phyloP scores from a whole-genome alignment of 169 alveolate species.

The Plasmodium knowlesi region DNA sequence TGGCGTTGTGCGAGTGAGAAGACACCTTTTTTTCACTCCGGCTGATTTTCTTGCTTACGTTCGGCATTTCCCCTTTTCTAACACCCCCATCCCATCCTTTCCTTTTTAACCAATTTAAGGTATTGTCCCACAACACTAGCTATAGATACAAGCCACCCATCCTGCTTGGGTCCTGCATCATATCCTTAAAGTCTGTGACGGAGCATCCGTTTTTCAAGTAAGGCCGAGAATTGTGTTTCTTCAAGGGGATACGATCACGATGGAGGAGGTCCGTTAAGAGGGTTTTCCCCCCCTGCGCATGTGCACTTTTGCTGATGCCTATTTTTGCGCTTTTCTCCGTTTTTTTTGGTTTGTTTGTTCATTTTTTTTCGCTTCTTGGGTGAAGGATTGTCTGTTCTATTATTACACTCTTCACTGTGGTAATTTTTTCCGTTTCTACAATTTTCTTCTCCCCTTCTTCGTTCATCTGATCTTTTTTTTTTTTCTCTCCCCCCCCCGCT shows the following conservation, averaged over 20 bases:
- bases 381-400: background rate
- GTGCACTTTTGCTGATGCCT: background rate
- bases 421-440: background rate
- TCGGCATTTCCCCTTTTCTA: background rate
- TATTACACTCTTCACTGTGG: background rate
- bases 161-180: conserved; percentile 70
- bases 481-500: background rate
- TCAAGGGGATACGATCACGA: background rate
- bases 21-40: background rate
- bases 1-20: conserved; percentile 72
- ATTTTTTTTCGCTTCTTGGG: background rate
- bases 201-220: conserved; percentile 74
- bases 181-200: conserved; percentile 66
- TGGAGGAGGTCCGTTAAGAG: background rate
- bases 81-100: background rate
- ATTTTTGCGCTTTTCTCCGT: too few relatives aligned
- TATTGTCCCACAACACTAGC: conserved; percentile 42
- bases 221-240: background rate
- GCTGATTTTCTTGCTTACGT: background rate
- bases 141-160: conserved; percentile 72
- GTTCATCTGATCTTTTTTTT: too few relatives aligned
- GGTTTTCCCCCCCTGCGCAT: background rate
- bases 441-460: too few relatives aligned
- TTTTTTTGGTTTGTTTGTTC: background rate
- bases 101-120: conserved; percentile 19